These are phyloP conservation scores for Paecilomyces formosus DNA, from an alignment of 2,329 filamentous ascomycete genomes.

Conservation along the genomic window DNA sequence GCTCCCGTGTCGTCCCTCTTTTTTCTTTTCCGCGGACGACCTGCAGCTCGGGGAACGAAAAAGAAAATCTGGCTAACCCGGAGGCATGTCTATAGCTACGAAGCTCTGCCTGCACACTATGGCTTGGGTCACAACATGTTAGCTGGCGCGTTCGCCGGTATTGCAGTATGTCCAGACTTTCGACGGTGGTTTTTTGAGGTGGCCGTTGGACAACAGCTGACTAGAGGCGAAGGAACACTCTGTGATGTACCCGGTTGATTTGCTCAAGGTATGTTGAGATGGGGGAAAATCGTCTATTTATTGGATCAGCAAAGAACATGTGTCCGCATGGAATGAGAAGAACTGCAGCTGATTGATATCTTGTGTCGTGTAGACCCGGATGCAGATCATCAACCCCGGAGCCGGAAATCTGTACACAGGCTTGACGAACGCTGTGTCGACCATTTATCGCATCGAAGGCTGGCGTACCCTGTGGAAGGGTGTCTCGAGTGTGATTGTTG, in stretches of 20 bases:
- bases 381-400: conserved; percentile 89
- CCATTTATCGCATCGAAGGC: conserved; percentile 85
- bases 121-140: conserved; percentile 90
- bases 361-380: conserved; percentile 64
- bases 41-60: not conserved
- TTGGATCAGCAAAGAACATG: not conserved
- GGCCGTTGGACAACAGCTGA: conserved; percentile 16
- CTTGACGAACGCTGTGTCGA: conserved; percentile 84
- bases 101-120: conserved; percentile 89
- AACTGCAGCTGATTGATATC: not conserved
- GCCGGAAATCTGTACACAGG: conserved; percentile 72
- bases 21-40: conserved; percentile 4
- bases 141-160: conserved; percentile 92
- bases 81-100: conserved; percentile 56
- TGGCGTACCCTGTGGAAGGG: conserved; percentile 90
- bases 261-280: conserved; percentile 70
- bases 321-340: conserved; percentile 3
- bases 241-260: conserved; percentile 97
- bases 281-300: not conserved
- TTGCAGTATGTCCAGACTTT: conserved; percentile 62
- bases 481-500: conserved; percentile 90
- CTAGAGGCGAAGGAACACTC: conserved; percentile 69
- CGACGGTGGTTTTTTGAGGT: not conserved
- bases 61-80: conserved; percentile 3
- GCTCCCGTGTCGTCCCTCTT: not conserved